Conservation (phyloP, 78 protist species). For the Isochrysis galbana region DNA sequence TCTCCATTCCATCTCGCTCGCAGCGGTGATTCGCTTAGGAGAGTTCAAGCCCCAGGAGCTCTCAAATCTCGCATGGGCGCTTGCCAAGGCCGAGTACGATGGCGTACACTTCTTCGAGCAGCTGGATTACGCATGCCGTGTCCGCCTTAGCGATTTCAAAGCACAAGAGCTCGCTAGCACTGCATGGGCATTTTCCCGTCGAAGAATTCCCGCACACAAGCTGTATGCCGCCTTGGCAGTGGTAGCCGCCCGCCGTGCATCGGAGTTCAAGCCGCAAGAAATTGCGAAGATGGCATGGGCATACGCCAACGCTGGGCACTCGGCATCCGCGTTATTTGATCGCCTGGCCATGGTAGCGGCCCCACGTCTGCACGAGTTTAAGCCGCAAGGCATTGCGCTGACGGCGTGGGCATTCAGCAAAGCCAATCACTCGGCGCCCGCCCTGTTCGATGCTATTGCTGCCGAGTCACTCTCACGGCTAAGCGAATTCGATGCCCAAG, state of each 20-base stretch:
- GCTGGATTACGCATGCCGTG: not conserved
- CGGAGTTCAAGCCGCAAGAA: slow-evolving; percentile 5
- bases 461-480: not conserved
- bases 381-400: not conserved
- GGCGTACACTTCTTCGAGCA: not conserved
- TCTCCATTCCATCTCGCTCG: not conserved
- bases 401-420: not conserved
- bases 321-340: not conserved
- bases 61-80: slow-evolving; percentile 3
- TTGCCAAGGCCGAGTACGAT: not conserved
- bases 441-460: not conserved
- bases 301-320: not conserved
- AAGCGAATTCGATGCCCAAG: not conserved
- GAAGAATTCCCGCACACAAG: not conserved
- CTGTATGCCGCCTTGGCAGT: not conserved
- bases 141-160: not conserved
- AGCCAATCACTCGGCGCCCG: not conserved
- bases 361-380: not conserved
- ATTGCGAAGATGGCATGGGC: slow-evolving; percentile 5
- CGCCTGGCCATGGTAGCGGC: not conserved
- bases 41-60: not conserved
- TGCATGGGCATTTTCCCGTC: not conserved
- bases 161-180: slow-evolving; percentile 28
- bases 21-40: not conserved
- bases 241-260: not conserved